A percentile compares a stretch with the other conserved stretches of the same genome.
These are phyloP conservation scores for Neonectria coccinea DNA, from an alignment of 2,329 filamentous ascomycete genomes.

Conservation along the genomic window DNA sequence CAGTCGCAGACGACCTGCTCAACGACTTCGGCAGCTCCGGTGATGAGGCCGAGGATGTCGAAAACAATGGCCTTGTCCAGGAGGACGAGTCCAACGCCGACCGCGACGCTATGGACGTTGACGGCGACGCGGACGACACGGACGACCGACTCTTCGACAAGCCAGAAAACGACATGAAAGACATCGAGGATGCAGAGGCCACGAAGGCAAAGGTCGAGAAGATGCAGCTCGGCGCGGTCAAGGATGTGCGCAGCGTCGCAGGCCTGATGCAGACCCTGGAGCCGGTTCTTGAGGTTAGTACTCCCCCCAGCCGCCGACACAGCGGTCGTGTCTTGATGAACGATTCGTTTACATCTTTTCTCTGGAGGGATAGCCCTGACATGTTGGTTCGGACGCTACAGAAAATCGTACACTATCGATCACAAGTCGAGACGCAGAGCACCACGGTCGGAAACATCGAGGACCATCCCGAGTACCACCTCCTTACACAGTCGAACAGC, in stretches of 20 bases:
- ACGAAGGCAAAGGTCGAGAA: constrained; percentile 84
- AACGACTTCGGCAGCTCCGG: constrained; percentile 76
- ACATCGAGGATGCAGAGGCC: constrained; percentile 73
- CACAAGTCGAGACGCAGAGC: constrained; percentile 72
- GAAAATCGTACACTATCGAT: constrained; percentile 85
- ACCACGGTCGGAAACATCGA: constrained; percentile 84
- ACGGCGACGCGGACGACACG: constrained; percentile 53
- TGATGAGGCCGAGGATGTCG: constrained; percentile 76
- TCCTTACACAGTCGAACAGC: constrained; percentile 88
- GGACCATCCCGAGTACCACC: constrained; percentile 90
- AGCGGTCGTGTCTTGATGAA: constrained; percentile 39
- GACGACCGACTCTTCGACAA: constrained; percentile 65
- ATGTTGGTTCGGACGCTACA: constrained; percentile 63
- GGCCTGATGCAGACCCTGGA: constrained; percentile 84
- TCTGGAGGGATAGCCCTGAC: constrained; percentile 75
- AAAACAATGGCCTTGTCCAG: constrained; percentile 61
- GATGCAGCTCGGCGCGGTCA: constrained; percentile 79
- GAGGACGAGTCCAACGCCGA: constrained; percentile 57
- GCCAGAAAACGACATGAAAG: constrained; percentile 56
- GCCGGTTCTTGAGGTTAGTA: constrained; percentile 83
- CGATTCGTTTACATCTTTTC: constrained; percentile 72
- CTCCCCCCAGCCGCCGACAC: constrained; percentile 39
- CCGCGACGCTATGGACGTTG: constrained; percentile 65
- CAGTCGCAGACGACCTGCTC: constrained; percentile 90
- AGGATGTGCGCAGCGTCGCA: constrained; percentile 83